These are phyloP conservation scores for Leishmania amazonensis DNA, from an alignment of 208 protist species.

Conservation along the genomic window DNA sequence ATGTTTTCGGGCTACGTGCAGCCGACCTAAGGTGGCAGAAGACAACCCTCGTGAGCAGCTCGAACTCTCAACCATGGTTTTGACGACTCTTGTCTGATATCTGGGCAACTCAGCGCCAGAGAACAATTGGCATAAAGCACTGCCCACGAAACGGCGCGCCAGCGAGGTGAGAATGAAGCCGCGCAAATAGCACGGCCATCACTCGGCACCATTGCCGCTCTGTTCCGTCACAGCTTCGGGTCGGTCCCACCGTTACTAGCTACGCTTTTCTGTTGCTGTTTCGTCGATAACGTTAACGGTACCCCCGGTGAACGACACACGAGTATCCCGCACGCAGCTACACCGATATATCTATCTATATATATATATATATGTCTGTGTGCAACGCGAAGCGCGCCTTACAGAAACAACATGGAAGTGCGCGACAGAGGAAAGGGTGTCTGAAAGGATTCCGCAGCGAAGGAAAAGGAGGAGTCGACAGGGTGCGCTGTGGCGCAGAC, in stretches of 20 bases:
- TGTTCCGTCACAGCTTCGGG: background rate
- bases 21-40: background rate
- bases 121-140: background rate
- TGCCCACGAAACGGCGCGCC: background rate
- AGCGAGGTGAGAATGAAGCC: background rate
- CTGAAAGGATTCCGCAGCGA: constrained; percentile 2
- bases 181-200: background rate
- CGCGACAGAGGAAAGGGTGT: too few species aligned
- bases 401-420: too few species aligned
- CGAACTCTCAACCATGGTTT: background rate
- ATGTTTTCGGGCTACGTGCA: background rate
- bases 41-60: background rate
- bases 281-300: background rate
- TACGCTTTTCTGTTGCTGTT: background rate
- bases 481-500: background rate
- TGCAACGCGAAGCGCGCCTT: too few species aligned
- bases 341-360: too few species aligned
- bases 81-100: background rate
- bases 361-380: too few species aligned
- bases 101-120: background rate
- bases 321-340: too few species aligned
- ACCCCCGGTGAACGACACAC: background rate
- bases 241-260: background rate
- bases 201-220: background rate
- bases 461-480: background rate